Evolutionary conservation across 805 yeast species (phyloP), one percentile per base, ranked within the genome.

Genomic region (Lachancea fermentati): DNA sequence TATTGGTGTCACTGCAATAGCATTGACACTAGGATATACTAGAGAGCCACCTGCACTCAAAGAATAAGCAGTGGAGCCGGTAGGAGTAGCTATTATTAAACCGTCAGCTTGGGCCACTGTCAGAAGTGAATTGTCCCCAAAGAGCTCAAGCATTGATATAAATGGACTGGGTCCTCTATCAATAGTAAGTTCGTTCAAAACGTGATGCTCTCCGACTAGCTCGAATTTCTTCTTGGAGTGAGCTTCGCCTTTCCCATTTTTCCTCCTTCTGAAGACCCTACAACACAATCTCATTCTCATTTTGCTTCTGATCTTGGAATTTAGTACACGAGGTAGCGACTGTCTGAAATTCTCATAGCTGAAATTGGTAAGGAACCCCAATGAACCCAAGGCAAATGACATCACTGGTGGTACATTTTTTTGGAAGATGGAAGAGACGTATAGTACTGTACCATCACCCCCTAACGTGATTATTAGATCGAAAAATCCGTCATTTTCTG

Each of bases 31-130:
- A 0, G 97, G 97, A 54, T 89, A 96, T 4, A 91, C 95, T 36
- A 91, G 71, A 0, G 96, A 82, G 1, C 97, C 97, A 11, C 97
- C 97, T 0, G 97, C 97, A 32, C 95, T 82, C 36, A 91, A 68
- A 1, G 96, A 88, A 61, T 91, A 91, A 0, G 97, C 97, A 0
- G 97, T 91, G 2, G 96, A 87, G 0, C 97, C 97, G 0, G 97
- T 88, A 3, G 97, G 97, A 0, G 97, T 88, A 1, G 96, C 94
- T 25, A 89, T 73, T 41, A 91, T 89, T 13, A 89, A 67, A 0
- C 97, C 97, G 63, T 89, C 97, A 1, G 96, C 96, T 60, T 87
- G 96, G 1, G 94, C 93, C 17, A 85, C 82, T 0, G 97, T 89
- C 41, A 89, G 67, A 24, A 88, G 66, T 8, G 85, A 78, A 18